Evolutionary conservation across 306 rosid genomes (phyloP), one percentile per base, ranked within the genome.

Genomic region (Sesbania bispinosa): DNA sequence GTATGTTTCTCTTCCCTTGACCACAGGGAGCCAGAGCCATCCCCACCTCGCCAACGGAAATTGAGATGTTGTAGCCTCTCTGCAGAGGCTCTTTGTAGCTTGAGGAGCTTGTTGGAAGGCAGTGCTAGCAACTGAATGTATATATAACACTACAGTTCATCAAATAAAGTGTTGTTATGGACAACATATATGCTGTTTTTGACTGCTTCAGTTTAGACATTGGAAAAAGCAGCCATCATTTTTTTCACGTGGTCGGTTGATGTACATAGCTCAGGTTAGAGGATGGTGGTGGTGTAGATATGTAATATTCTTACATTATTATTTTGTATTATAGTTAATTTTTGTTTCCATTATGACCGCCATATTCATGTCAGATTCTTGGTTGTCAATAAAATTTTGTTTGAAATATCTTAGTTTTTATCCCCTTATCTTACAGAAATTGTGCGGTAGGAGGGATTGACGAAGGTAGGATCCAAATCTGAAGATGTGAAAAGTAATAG

Each of bases 21-120:
- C 65, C 68, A 67, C 2, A 33, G 74, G 20, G 88, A 85, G 61
- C 6, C 82, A 45, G 80, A 75, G 42, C 59, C 46, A 26, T 79
- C 89, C 9, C 86, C 87, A 0, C 79, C 89, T 1, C 81, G n/a
- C n/a, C n/a, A 81, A n/a, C 77, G 79, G 46, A 94, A 84, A 62
- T n/a, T 83, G 76, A 87, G 89, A 73, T 86, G 88, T 61, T 89
- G 96, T 68, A 87, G 90, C 80, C 88, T 94, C 81, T 89, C 98
- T 41, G 88, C 97, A 1, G 97, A 94, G 68, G 97, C 96, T 48
- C 87, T 91, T 16, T 94, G 95, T 78, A 91, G 86, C 75, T 75
- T 94, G 89, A 86, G 90, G 79, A 88, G 74, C 86, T 80, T 87
- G 81, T 76, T 94, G 89, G 95, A 94, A 36, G 86, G 87, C 52